phyloP scores from a whole-genome alignment of 2,329 filamentous ascomycete species.

The Plenodomus tracheiphilus region DNA sequence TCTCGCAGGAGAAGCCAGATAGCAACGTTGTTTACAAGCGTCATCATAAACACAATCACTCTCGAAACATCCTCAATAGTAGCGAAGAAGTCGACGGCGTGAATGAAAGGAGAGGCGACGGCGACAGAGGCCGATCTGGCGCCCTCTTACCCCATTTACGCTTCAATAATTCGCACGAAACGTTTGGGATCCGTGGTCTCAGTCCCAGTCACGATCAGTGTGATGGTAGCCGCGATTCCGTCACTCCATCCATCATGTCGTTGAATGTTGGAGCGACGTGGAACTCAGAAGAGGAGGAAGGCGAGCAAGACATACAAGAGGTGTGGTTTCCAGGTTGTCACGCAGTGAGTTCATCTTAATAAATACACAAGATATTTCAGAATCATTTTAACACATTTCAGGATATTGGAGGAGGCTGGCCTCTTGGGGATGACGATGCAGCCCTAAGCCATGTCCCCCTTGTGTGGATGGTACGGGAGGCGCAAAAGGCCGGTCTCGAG shows the following conservation, averaged over 20 bases:
- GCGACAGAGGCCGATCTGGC: constrained; percentile 24
- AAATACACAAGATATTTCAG: not conserved
- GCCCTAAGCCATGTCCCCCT: constrained; percentile 69
- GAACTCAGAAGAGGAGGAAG: constrained; percentile 43
- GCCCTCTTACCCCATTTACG: constrained; percentile 26
- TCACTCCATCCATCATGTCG: constrained; percentile 37
- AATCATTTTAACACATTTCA: constrained; percentile 14
- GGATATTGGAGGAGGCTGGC: constrained; percentile 79
- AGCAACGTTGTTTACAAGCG: constrained; percentile 32
- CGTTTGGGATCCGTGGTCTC: constrained; percentile 34
- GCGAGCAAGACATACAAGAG: constrained; percentile 74
- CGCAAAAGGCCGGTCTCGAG: constrained; percentile 65
- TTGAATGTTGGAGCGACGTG: constrained; percentile 27
- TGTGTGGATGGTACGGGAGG: constrained; percentile 71
- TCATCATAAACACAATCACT: constrained; percentile 25
- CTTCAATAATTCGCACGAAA: constrained; percentile 40
- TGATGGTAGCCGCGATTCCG: constrained; percentile 14
- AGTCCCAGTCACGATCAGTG: constrained; percentile 34
- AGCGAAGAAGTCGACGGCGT: constrained; percentile 12
- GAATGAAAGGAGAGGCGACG: constrained; percentile 12
- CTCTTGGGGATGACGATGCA: constrained; percentile 57
- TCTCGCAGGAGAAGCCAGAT: constrained; percentile 51
- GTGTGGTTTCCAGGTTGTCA: constrained; percentile 82
- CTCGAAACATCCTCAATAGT: constrained; percentile 12
- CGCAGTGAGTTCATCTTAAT: constrained; percentile 46